These are phyloP conservation scores for Xylaria arbuscula DNA, from an alignment of 2,329 filamentous ascomycete species.

Conservation along the genomic window DNA sequence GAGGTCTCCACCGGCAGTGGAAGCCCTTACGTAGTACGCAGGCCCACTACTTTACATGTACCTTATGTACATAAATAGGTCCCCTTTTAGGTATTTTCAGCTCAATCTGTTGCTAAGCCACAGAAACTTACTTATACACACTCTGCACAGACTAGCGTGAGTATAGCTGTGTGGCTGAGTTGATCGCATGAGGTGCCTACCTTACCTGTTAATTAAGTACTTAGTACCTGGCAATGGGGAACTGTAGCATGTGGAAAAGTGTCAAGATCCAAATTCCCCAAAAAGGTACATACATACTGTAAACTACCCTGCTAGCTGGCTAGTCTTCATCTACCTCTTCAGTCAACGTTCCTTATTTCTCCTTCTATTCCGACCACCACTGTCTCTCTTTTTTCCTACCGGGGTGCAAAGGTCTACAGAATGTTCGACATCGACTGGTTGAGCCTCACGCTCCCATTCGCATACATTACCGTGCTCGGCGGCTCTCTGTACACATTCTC, in stretches of 20 bases:
- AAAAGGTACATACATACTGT: conserved; percentile 28
- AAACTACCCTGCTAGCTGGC: background rate
- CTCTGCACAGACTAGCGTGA: background rate
- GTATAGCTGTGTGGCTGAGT: conserved; percentile 1
- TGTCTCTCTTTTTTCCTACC: conserved; percentile 20
- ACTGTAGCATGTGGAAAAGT: conserved; percentile 45
- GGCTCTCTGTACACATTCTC: conserved; percentile 93
- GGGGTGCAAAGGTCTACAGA: conserved; percentile 37
- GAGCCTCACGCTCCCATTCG: conserved; percentile 85
- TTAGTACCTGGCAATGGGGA: conserved; percentile 15
- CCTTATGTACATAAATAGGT: no score
- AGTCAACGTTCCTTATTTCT: conserved; percentile 30
- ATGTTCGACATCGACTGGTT: conserved; percentile 78
- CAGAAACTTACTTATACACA: no score
- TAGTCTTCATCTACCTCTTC: conserved; percentile 2
- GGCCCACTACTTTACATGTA: no score
- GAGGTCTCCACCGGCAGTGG: no score
- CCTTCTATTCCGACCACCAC: conserved; percentile 16
- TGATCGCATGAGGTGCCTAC: background rate
- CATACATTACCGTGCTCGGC: conserved; percentile 88
- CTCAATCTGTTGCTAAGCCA: background rate
- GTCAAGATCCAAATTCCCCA: conserved; percentile 47
- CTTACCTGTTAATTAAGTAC: background rate
- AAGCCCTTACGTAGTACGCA: no score
- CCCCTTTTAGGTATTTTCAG: no score